Base-by-base conservation (phyloP, 1,284 basidiomycete species). In the Puccinia polysora region DNA sequence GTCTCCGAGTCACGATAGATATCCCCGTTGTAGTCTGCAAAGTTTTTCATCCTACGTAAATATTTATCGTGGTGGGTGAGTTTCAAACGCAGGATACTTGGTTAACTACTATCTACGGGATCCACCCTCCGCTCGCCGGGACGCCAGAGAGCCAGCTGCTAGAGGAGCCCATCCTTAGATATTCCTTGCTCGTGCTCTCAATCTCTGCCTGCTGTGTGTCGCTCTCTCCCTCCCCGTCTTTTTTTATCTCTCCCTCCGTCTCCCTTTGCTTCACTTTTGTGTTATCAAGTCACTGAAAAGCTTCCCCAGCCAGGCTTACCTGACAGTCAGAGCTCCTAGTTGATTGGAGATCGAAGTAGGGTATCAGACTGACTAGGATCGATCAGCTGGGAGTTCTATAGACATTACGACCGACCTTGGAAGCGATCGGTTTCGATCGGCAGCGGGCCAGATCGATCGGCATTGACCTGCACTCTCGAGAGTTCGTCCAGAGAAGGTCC, bases 401-500 rank as follows among this genome's bases (percentile, higher is more conserved):
- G 28, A 28, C 14, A 49, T 45, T 40, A 40, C 12, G 2, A 62
- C 36, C 50, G 40, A 69, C 65, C 65, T 59, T 69, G 53, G 28
- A 69, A 69, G 25, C 65, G 32, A 15, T 69, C 50, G 7, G 53
- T 58, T 34, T 69, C 45, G 55, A 69, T 58, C 7, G 55, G 1
- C 38, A 69, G 25, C 12, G 55, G 52, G 28, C 53, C 55, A 45
- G 53, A 45, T 34, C 55, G 55, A 59, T 69, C 65, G 5, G 65
- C 65, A 59, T 69, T 69, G 1, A 69, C 65, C 25, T 59, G 43
- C 25, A 69, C 40, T 28, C 32, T 25, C 20, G 53, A 49, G 12
- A 69, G 55, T 20, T 69, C 30, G 59, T 69, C 65, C 49, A 69
- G 50, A 8, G 53, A 56, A n/a, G 65, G 25, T 18, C 65, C 65